phyloP scores from a whole-genome alignment of 352 stramenopile genomes.

The Phytopythium delawarense region DNA sequence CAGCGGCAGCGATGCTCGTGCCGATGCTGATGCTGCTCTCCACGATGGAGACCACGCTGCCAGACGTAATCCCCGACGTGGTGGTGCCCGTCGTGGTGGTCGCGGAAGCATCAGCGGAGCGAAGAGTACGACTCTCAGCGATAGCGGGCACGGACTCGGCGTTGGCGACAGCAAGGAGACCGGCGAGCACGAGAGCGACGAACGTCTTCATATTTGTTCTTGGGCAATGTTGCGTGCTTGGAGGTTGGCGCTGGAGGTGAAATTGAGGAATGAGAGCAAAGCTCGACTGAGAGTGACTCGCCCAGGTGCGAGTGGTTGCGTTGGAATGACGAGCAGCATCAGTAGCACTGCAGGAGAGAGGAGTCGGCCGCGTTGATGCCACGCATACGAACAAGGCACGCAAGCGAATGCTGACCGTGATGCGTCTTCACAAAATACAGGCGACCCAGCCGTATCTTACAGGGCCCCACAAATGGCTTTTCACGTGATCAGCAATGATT shows the following conservation, averaged over 20 bases:
- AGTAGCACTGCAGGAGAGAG: no score
- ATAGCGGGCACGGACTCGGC: background rate
- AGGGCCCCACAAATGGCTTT: background rate
- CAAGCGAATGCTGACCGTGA: background rate
- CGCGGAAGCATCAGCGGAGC: background rate
- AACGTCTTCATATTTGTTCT: background rate
- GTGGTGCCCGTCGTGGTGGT: no score
- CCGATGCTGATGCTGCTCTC: conserved; percentile 1
- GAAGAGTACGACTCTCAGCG: background rate
- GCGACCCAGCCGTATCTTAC: background rate
- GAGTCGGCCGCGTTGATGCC: background rate
- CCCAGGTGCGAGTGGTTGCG: no score
- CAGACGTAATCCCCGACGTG: background rate
- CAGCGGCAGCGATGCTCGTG: background rate
- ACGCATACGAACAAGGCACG: background rate
- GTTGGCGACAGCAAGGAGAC: background rate
- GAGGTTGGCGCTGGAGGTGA: background rate
- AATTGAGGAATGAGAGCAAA: background rate
- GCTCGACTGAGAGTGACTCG: background rate
- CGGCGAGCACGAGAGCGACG: background rate
- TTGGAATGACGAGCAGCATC: no score
- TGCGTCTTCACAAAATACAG: background rate
- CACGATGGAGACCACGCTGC: background rate
- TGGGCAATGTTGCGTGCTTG: background rate
- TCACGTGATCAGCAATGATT: background rate